A percentile compares a stretch with the other conserved stretches of the same genome.
These are phyloP conservation scores for Phalaenopsis aphrodite DNA, from an alignment of 106 monocot species.

Conservation along the genomic window DNA sequence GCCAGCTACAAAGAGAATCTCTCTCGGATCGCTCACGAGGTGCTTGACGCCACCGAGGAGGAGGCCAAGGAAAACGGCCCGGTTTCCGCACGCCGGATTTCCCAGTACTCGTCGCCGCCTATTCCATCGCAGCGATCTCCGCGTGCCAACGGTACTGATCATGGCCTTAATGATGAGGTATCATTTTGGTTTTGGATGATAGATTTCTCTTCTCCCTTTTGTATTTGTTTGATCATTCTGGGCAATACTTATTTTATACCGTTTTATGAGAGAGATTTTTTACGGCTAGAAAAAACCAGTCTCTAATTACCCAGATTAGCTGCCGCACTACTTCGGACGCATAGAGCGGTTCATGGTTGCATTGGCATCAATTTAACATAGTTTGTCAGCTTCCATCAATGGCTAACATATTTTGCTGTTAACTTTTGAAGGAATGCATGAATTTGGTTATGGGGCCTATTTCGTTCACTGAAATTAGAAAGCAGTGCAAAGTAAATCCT, in stretches of 20 bases:
- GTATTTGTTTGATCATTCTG: not conserved
- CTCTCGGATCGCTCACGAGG: conserved; percentile 75
- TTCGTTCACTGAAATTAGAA: not conserved
- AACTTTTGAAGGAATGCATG: not conserved
- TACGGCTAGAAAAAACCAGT: too few species aligned
- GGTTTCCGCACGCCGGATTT: conserved; percentile 25
- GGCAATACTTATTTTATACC: not conserved
- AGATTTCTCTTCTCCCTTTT: not conserved
- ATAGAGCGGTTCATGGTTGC: too few species aligned
- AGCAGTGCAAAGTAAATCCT: not conserved
- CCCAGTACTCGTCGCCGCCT: conserved; percentile 19
- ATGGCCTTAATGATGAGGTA: conserved; percentile 43
- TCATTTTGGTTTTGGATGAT: not conserved
- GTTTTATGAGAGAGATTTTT: not conserved
- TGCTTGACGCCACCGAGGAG: conserved; percentile 42
- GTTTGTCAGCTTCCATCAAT: not conserved
- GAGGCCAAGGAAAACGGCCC: conserved; percentile 12
- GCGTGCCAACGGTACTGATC: conserved; percentile 37
- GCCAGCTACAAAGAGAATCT: conserved; percentile 74
- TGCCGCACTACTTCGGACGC: too few species aligned
- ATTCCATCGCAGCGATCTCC: conserved; percentile 22
- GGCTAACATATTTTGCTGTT: not conserved
- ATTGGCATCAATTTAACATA: not conserved
- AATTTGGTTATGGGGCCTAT: not conserved
- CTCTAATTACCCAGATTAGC: too few species aligned